Conservation (phyloP, 495 filamentous ascomycete species). For the Neurospora tetrasperma region DNA sequence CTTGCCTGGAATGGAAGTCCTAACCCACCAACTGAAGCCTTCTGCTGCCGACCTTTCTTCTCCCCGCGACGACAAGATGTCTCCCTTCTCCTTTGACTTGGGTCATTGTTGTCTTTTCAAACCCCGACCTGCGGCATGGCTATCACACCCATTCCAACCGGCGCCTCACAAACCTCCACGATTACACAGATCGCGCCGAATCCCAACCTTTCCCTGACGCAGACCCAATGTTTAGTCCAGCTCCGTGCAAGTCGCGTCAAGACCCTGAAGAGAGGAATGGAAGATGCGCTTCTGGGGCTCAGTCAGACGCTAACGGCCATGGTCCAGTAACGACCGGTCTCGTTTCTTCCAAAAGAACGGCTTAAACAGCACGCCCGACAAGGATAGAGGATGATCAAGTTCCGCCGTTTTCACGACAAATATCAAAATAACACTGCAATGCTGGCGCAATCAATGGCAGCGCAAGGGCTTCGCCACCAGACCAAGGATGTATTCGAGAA, state of each 20-base stretch:
- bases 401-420: too few species aligned
- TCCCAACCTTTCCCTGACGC: neutral
- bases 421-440: too few species aligned
- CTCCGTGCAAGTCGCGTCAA: neutral
- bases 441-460: too few species aligned
- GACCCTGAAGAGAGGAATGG: neutral
- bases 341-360: too few species aligned
- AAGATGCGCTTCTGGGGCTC: neutral
- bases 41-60: neutral
- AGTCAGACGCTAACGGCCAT: neutral
- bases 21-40: neutral
- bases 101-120: neutral
- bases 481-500: too few species aligned
- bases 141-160: neutral
- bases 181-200: neutral
- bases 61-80: neutral
- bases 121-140: neutral
- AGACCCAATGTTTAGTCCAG: neutral
- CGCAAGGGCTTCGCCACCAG: too few species aligned
- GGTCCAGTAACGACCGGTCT: neutral
- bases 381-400: too few species aligned
- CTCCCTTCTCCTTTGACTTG: neutral
- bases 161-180: neutral
- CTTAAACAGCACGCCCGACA: too few species aligned
- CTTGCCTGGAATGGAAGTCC: neutral